Base-by-base conservation (phyloP, 805 yeast genomes). In the Saturnispora sanitii region DNA sequence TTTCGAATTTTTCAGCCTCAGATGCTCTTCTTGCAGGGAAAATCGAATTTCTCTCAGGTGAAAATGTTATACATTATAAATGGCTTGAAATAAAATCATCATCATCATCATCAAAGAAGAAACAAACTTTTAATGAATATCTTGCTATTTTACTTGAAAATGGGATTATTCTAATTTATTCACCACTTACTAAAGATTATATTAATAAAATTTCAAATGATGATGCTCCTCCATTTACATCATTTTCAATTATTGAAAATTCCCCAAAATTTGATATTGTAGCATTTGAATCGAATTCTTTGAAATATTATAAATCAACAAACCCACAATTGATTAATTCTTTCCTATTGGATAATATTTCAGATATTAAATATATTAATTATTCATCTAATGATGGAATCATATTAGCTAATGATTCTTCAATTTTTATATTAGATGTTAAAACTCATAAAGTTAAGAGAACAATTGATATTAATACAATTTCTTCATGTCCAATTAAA, bases 41-140 rank as follows among this genome's bases (percentile, higher is more conserved):
- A 23, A 60, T 66, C 41, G 75, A 68, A 49, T 58, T 73, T 29
- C 65, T 62, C 23, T 49, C 64, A 2, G 67, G 64, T 30, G 68
- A 67, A 42, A 52, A 50, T 23, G 56, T 72, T 17, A 45, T 55
- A 7, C 47, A 56, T 5, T 54, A 63, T 15, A 50, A 56, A 32
- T 72, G 77, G 77, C 45, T 60, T 29, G 40, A 45, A 19, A 42
- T 36, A 31, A 9, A 35, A 6, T 5, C 25, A 3, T 12, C 35
- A 47, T 28, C 44, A 28, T 28, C 31, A n/a, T 11, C 6, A 41
- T 37, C 43, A 42, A 25, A 47, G 45, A 23, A 37, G 33, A 17
- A 45, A 47, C 25, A 16, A 4, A 17, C 33, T 18, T 42, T 33
- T 17, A 42, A 37, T 35, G 43, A 51, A 36, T 43, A 49, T 41